These are phyloP conservation scores for Pythium biforme DNA, from an alignment of 352 stramenopile species.

Conservation along the genomic window DNA sequence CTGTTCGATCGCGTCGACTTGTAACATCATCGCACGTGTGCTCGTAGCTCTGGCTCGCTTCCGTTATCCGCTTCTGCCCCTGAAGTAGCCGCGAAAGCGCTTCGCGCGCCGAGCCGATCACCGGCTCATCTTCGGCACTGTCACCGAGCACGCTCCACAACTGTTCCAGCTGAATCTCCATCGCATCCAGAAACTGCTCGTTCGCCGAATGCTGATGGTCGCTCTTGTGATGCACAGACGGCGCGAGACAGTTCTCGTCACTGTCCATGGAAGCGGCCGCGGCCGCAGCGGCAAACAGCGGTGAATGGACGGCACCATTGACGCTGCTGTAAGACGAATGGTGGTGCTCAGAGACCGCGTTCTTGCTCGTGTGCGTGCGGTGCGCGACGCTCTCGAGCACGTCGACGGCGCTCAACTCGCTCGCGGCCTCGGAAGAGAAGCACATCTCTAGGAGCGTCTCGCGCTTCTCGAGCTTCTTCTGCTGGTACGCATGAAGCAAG, in stretches of 20 bases:
- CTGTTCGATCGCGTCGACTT: not conserved
- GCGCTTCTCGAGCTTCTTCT: conserved; percentile 36
- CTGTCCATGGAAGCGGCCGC: conserved; percentile 20
- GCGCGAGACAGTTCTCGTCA: conserved; percentile 18
- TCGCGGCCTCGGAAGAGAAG: conserved; percentile 13
- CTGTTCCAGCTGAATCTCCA: conserved; percentile 38
- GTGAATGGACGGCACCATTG: not conserved
- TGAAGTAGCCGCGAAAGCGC: conserved; percentile 36
- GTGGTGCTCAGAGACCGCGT: too few relatives aligned
- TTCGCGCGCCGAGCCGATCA: conserved; percentile 30
- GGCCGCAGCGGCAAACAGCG: not conserved
- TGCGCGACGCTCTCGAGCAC: conserved; percentile 5
- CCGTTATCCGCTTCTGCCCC: conserved; percentile 45
- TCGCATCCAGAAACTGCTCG: conserved; percentile 22
- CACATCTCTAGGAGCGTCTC: conserved; percentile 20
- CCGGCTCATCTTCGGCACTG: conserved; percentile 27
- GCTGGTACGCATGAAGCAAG: conserved; percentile 48
- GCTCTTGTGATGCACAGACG: not conserved
- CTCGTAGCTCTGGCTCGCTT: not conserved
- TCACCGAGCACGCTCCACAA: conserved; percentile 29
- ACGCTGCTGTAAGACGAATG: not conserved
- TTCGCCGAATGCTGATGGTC: not conserved
- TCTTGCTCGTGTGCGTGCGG: not conserved
- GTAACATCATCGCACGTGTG: not conserved
- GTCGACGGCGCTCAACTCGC: conserved; percentile 14